Evolutionary conservation across 106 monocot genomes (phyloP).

Genomic region (Ottelia alismoides): DNA sequence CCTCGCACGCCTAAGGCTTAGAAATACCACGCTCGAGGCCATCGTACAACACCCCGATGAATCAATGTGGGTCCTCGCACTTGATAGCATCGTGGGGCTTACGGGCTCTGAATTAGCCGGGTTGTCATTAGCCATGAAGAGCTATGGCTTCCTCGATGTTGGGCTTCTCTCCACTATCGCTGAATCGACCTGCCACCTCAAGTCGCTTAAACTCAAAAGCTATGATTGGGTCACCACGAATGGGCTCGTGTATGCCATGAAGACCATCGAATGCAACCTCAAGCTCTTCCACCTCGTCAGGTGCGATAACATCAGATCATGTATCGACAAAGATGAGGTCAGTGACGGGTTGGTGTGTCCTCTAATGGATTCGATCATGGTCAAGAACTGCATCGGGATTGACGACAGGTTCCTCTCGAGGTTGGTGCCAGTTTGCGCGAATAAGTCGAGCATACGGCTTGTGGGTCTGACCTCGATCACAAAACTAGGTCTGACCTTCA

Average conservation of each 20-base stretch:
- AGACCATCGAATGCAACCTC: slow-evolving; percentile 1
- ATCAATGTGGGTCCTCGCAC: too few species aligned
- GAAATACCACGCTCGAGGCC: too few species aligned
- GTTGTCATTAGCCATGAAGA: too few species aligned
- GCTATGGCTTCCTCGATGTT: too few species aligned
- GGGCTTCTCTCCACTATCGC: too few species aligned
- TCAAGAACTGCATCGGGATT: slow-evolving; percentile 9
- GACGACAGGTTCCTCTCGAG: slow-evolving; percentile 4
- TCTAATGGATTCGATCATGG: slow-evolving; percentile 1
- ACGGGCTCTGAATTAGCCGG: too few species aligned
- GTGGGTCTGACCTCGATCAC: slow-evolving; percentile 11
- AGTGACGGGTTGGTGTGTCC: neutral
- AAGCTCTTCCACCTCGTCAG: slow-evolving; percentile 2
- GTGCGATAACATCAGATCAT: slow-evolving; percentile 5
- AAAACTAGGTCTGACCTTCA: slow-evolving; percentile 4
- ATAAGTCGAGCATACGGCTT: neutral
- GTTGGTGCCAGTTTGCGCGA: neutral
- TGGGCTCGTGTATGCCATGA: slow-evolving; percentile 1
- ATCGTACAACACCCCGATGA: too few species aligned
- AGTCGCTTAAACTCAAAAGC: slow-evolving; percentile 7
- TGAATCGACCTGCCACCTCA: neutral
- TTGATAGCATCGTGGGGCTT: too few species aligned
- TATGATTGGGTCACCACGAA: slow-evolving; percentile 7
- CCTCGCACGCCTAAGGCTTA: too few species aligned
- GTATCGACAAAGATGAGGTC: neutral